Base-by-base conservation (phyloP, 2,329 filamentous ascomycete genomes). In the Alternaria triticimaculans region DNA sequence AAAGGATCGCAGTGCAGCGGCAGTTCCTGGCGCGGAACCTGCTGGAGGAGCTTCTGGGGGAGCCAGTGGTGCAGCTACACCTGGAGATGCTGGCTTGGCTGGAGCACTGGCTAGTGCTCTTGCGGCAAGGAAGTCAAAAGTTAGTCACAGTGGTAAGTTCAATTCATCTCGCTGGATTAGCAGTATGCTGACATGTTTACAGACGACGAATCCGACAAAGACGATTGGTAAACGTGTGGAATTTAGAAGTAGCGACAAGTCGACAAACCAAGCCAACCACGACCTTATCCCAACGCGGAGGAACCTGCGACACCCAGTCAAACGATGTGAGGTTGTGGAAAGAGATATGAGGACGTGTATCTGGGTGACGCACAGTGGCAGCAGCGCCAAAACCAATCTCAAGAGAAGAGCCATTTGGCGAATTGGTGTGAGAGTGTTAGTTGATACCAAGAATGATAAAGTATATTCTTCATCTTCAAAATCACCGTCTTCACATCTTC, bases 101-200 rank as follows among this genome's bases (percentile, higher is more conserved):
- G 82, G 82, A 12, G 83, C 83, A 49, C 76, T 97, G 86, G 93
- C 93, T 21, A 93, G 91, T 82, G 94, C 93, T 51, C 82, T 97
- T 72, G 92, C 92, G 63, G 90, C 89, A 82, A 87, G 95, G 80
- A 97, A 97, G 85, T 89, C 93, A 81, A 97, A 97, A 85, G 95
- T 97, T 78, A 93, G 92, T 82, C 91, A 92, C 79, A 97, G 93
- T 85, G 95, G 95, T 97, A 88, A 89, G 73, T 74, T 9, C 12
- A 55, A 21, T 55, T 18, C 1, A 44, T 9, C 58, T 60, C 45
- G 23, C 53, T 41, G 12, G 67, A 33, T 23, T 58, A 20, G 45
- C 51, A 28, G 45, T 44, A 59, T 72, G 62, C 75, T 81, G 72
- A 81, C 64, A n/a, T 30, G 20, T 37, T 21, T 66, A 33, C 69